These are phyloP conservation scores for Sabuloglossum arenarium DNA, from an alignment of 495 filamentous ascomycete species.

Conservation along the genomic window DNA sequence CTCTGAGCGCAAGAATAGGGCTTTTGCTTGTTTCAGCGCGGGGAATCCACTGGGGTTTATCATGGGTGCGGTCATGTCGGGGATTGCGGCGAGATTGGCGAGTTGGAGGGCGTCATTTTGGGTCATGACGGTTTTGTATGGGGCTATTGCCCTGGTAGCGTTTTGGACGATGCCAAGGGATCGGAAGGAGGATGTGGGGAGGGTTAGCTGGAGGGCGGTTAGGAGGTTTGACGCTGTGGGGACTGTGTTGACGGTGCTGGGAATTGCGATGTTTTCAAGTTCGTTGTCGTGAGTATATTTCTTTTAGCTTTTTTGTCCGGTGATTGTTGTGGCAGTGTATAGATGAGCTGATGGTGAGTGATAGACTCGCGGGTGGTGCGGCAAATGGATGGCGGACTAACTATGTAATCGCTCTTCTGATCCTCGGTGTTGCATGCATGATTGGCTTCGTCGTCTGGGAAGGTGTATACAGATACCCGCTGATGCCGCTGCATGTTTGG, in stretches of 20 bases:
- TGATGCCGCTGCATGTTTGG: constrained; percentile 23
- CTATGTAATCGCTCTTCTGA: constrained; percentile 18
- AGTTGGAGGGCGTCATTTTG: constrained; percentile 49
- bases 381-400: constrained; percentile 21
- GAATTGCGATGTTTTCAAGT: constrained; percentile 43
- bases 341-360: neutral
- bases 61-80: constrained; percentile 42
- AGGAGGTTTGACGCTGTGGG: constrained; percentile 45
- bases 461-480: constrained; percentile 16
- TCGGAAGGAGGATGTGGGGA: constrained; percentile 12
- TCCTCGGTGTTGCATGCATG: constrained; percentile 16
- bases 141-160: constrained; percentile 34
- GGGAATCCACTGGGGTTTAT: constrained; percentile 54
- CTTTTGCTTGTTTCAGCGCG: constrained; percentile 45
- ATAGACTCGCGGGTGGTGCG: constrained; percentile 26
- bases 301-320: too few relatives aligned
- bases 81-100: constrained; percentile 43
- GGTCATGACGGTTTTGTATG: constrained; percentile 39
- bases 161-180: constrained; percentile 45
- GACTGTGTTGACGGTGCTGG: constrained; percentile 37
- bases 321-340: neutral
- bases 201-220: constrained; percentile 26
- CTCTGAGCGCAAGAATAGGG: constrained; percentile 40
- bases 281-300: constrained; percentile 32
- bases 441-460: constrained; percentile 20